Base-by-base conservation (phyloP, 2,329 filamentous ascomycete genomes). In the Alternaria sp. region DNA sequence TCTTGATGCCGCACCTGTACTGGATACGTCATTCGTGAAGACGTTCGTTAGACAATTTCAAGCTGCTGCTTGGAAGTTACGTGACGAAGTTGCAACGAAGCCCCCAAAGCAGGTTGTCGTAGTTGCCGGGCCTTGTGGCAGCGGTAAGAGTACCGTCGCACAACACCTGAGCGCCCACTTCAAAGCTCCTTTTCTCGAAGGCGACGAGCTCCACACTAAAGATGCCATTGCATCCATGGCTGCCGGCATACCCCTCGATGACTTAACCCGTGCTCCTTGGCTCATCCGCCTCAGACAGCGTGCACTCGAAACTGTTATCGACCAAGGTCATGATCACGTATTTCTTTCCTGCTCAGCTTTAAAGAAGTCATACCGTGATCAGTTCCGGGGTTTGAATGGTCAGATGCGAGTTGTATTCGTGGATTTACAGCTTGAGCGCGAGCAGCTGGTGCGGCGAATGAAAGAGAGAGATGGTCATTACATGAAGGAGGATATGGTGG, bases 311-410 rank as follows among this genome's bases (percentile, higher is more conserved):
- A 23, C 26, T 0, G n/a, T 48, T 3, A 40, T 13, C 7, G 49
- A 36, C 7, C 14, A 26, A 31, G 42, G 2, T 8, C n/a, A 49
- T 13, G 42, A 28, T 17, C 21, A 34, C 17, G 44, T 54, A 21
- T 54, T 54, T 1, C n/a, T 81, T 2, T 79, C 77, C 17, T 82
- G 79, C 63, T 81, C 79, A 8, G 77, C 78, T 1, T 64, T 81
- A 44, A 75, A 72, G 41, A 60, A 58, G 11, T 41, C 57, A 0
- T 79, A 80, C 51, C 71, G 79, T 2, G 68, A 77, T 17, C 59
- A 65, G 10, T 67, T 81, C 7, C 61, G 78, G 5, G 49, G 62
- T 9, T 48, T 69, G 17, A 31, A 54, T 11, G 57, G 66, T 2
- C 67, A 60, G 0, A 52, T 72, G 13, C 54, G 65, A 2, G 65